phyloP scores from a whole-genome alignment of 192 early-diverging fungal genomes.

The Podila verticillata region DNA sequence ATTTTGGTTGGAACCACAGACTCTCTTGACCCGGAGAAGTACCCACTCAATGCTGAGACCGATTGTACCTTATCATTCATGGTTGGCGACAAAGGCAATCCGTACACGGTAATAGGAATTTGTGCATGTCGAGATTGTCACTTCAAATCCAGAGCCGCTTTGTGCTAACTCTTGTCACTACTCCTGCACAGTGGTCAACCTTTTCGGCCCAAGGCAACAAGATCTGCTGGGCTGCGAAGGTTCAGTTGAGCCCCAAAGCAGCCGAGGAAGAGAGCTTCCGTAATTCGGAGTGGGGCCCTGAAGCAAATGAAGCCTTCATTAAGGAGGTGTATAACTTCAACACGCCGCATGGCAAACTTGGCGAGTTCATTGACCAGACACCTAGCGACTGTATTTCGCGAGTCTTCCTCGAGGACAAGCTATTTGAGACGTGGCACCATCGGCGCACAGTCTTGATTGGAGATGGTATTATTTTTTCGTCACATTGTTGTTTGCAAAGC shows the following conservation, averaged over 20 bases:
- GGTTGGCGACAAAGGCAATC: background rate
- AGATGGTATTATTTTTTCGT: slow-evolving; percentile 13
- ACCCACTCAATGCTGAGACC: background rate
- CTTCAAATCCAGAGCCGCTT: background rate
- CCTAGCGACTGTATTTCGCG: slow-evolving; percentile 3
- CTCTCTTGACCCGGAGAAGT: slow-evolving; percentile 18
- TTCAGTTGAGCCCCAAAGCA: background rate
- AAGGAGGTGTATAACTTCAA: slow-evolving; percentile 2
- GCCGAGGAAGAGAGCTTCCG: slow-evolving; percentile 2
- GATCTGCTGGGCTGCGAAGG: slow-evolving; percentile 8
- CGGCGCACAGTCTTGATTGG: slow-evolving; percentile 26
- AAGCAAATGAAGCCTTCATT: slow-evolving; percentile 9
- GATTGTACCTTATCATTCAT: background rate
- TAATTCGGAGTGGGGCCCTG: slow-evolving; percentile 18
- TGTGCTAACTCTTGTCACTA: background rate
- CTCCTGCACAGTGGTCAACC: background rate
- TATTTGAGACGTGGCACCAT: slow-evolving; percentile 22
- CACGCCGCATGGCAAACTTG: background rate
- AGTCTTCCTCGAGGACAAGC: slow-evolving; percentile 13
- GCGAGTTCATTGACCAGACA: slow-evolving; percentile 18
- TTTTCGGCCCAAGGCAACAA: slow-evolving; percentile 11
- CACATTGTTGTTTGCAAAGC: too few species aligned
- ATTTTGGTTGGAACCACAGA: slow-evolving; percentile 15
- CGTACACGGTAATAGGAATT: slow-evolving; percentile 2
- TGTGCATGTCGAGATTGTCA: background rate